Evolutionary conservation across 2,329 filamentous ascomycete species (phyloP).

Genomic region (Magnaporthiopsis poae): DNA sequence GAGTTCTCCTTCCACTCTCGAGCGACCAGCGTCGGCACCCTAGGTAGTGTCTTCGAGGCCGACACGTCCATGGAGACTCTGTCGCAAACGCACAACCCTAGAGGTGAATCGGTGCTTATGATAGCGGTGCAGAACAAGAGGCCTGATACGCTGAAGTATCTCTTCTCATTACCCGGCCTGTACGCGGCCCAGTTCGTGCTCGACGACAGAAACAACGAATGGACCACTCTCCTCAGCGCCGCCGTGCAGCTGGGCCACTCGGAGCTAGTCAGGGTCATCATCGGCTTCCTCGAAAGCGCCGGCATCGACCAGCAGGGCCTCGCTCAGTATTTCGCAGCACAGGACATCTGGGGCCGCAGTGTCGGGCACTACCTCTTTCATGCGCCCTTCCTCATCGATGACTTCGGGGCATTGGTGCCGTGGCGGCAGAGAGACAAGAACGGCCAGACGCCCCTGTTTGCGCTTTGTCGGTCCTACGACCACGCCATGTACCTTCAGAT

Average conservation of each 20-base stretch:
- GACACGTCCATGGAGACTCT: conserved; percentile 76
- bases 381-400: conserved; percentile 66
- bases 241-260: conserved; percentile 76
- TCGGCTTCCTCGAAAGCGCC: conserved; percentile 55
- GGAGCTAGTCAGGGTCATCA: conserved; percentile 63
- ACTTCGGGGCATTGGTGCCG: conserved; percentile 67
- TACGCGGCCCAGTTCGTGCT: conserved; percentile 64
- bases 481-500: conserved; percentile 77
- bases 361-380: conserved; percentile 95
- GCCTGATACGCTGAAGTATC: conserved; percentile 63
- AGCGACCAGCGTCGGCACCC: conserved; percentile 66
- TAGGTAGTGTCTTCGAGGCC: conserved; percentile 64
- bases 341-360: conserved; percentile 79
- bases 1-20: conserved; percentile 73
- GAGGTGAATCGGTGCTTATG: conserved; percentile 79
- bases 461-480: conserved; percentile 89
- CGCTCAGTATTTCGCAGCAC: conserved; percentile 57
- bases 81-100: conserved; percentile 57
- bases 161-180: conserved; percentile 66
- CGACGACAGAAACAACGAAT: conserved; percentile 78
- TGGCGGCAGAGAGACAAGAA: conserved; percentile 93
- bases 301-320: conserved; percentile 45
- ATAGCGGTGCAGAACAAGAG: conserved; percentile 71
- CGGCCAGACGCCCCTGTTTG: conserved; percentile 94
- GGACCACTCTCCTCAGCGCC: conserved; percentile 78